These are phyloP conservation scores for Salix arbutifolia DNA, from an alignment of 345 rosid species.

Conservation along the genomic window DNA sequence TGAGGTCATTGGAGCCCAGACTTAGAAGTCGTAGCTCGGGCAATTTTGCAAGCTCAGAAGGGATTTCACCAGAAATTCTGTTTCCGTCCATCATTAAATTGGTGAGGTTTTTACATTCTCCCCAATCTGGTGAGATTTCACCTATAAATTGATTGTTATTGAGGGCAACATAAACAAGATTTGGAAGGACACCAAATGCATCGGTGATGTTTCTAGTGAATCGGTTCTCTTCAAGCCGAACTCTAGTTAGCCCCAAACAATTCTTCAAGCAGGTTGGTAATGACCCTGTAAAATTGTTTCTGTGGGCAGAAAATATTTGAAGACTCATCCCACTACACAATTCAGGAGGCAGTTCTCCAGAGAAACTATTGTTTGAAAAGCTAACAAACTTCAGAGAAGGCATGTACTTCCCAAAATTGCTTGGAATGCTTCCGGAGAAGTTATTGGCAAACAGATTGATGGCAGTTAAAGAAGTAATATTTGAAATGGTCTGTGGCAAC, in stretches of 20 bases:
- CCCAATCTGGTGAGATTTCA: constrained; percentile 52
- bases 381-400: constrained; percentile 36
- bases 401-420: constrained; percentile 48
- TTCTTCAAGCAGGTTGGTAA: constrained; percentile 55
- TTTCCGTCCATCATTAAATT: constrained; percentile 49
- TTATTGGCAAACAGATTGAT: constrained; percentile 45
- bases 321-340: constrained; percentile 45
- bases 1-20: constrained; percentile 45
- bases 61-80: constrained; percentile 51
- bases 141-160: constrained; percentile 50
- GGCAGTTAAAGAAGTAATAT: constrained; percentile 22
- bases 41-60: constrained; percentile 49
- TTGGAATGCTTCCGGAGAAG: constrained; percentile 48
- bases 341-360: constrained; percentile 53
- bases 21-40: constrained; percentile 31
- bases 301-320: constrained; percentile 29
- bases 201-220: constrained; percentile 51
- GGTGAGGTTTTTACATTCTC: constrained; percentile 51
- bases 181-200: constrained; percentile 50
- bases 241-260: constrained; percentile 32
- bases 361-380: constrained; percentile 58
- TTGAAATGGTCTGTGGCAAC: constrained; percentile 49
- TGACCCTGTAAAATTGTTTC: constrained; percentile 51
- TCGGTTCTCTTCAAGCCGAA: constrained; percentile 45
- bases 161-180: constrained; percentile 36